Base-by-base conservation (phyloP, 2,329 filamentous ascomycete species). In the Sporothrix globosa region DNA sequence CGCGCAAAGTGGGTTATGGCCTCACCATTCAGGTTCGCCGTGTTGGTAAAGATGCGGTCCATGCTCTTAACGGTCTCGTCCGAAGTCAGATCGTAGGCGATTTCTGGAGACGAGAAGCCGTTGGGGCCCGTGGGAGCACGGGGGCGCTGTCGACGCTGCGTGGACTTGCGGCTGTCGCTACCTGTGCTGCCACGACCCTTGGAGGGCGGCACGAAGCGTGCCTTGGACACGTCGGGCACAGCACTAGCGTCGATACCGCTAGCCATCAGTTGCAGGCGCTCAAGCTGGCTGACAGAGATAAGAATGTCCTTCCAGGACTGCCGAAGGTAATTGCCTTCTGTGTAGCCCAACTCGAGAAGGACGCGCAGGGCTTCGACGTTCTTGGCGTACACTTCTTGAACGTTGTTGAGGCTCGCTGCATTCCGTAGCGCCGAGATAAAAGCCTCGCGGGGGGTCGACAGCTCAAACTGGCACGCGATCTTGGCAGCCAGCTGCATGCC, bases 1-100 rank as follows among this genome's bases (percentile, higher is more conserved):
- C 90, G 90, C 67, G 97, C 95, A 78, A 99, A 99, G 78, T 97
- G 91, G 1, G 98, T 92, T 76, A 99, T 99, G 3, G 95, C 94
- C 74, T 97, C 93, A 71, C 94, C 94, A 4, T 92, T 94, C 2
- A 99, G 85, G 75, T 96, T 94, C 10, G 94, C 95, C 0, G 96
- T 98, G 77, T 96, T 97, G 63, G 93, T 97, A 78, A 99, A 99
- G 76, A 99, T 98, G 52, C 93, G 88, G 80, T 99, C 96, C 4
- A 99, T 94, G 34, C 91, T 91, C 75, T 94, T 92, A 75, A 98
- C 97, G 94, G 69, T 72, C 10, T 74, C 73, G 72, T 96, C 92
- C 0, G 95, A 97, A 65, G 94, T 90, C 77, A 92, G 95, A 79
- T 98, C 95, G 71, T 95, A 88, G 0, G 95, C 96, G 74, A 98